Conservation (phyloP, 148 eudicot species). For the Tetragonia tetragonoides region DNA sequence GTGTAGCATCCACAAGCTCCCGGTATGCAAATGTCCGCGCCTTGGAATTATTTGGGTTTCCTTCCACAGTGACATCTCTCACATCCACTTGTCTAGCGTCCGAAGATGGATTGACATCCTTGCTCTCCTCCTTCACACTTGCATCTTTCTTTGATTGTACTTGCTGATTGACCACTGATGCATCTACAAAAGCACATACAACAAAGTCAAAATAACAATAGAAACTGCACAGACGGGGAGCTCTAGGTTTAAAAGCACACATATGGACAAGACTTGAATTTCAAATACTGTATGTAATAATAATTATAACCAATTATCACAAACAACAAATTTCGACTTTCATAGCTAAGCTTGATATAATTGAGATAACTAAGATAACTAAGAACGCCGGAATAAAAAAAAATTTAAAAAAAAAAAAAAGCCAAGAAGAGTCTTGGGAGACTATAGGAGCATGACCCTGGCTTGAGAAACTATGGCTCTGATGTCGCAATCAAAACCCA, state of each 20-base stretch:
- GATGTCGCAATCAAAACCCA: too few species aligned
- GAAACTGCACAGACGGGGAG: background rate
- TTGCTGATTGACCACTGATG: slow-evolving; percentile 15
- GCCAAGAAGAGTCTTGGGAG: too few species aligned
- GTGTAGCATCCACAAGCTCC: slow-evolving; percentile 26
- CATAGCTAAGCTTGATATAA: background rate
- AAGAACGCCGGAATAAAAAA: too few species aligned
- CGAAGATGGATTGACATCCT: slow-evolving; percentile 10
- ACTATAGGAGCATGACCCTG: too few species aligned
- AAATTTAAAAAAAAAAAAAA: too few species aligned
- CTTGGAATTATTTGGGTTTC: slow-evolving; percentile 7
- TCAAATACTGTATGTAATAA: background rate
- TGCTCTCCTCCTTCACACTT: slow-evolving; percentile 9
- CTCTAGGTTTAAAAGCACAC: background rate
- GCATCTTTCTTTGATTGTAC: background rate
- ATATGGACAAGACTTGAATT: background rate
- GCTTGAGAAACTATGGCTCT: too few species aligned
- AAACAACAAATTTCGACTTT: background rate
- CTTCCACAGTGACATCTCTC: slow-evolving; percentile 8
- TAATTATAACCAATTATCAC: background rate
- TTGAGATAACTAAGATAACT: background rate
- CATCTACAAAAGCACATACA: slow-evolving; percentile 7
- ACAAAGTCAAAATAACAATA: background rate
- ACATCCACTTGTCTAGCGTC: slow-evolving; percentile 1
- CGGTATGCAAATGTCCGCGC: slow-evolving; percentile 26